A percentile compares a stretch with the other conserved stretches of the same genome.
phyloP scores from a whole-genome alignment of 1,284 basidiomycete genomes.

The Apiotrichum gracile region DNA sequence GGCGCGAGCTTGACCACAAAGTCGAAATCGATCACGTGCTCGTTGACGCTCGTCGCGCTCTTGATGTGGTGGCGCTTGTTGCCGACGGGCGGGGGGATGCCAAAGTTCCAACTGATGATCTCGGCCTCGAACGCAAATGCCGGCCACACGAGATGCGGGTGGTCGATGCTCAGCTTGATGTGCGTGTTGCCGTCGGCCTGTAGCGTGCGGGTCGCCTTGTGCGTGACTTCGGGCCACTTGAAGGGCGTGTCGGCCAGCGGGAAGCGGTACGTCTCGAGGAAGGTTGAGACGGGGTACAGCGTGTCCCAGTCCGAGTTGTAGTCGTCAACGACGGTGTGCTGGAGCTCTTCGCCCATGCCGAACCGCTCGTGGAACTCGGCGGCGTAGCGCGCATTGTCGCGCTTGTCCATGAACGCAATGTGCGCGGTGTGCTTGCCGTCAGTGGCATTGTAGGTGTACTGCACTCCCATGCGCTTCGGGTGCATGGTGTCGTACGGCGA shows the following conservation, averaged over 20 bases:
- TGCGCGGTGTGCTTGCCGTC: constrained; percentile 70
- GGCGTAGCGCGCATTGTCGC: constrained; percentile 51
- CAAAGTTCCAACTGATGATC: constrained; percentile 77
- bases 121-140: constrained; percentile 90
- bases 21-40: constrained; percentile 33
- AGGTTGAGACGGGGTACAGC: constrained; percentile 71
- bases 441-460: constrained; percentile 81
- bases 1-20: constrained; percentile 24
- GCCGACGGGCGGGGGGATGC: constrained; percentile 65
- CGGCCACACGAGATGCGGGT: constrained; percentile 58
- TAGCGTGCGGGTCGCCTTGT: constrained; percentile 38
- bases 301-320: constrained; percentile 67
- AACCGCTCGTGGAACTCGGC: constrained; percentile 60
- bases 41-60: constrained; percentile 45
- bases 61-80: constrained; percentile 84
- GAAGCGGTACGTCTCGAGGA: constrained; percentile 42
- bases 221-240: constrained; percentile 31
- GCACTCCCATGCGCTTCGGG: constrained; percentile 78
- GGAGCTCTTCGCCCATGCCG: constrained; percentile 33
- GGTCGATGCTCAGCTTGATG: constrained; percentile 65
- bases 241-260: constrained; percentile 52
- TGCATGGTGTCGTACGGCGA: constrained; percentile 75
- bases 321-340: constrained; percentile 33
- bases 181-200: constrained; percentile 55
- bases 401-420: constrained; percentile 67